These are phyloP conservation scores for Stachybotrys echinatus DNA, from an alignment of 2,329 filamentous ascomycete genomes.

Conservation along the genomic window DNA sequence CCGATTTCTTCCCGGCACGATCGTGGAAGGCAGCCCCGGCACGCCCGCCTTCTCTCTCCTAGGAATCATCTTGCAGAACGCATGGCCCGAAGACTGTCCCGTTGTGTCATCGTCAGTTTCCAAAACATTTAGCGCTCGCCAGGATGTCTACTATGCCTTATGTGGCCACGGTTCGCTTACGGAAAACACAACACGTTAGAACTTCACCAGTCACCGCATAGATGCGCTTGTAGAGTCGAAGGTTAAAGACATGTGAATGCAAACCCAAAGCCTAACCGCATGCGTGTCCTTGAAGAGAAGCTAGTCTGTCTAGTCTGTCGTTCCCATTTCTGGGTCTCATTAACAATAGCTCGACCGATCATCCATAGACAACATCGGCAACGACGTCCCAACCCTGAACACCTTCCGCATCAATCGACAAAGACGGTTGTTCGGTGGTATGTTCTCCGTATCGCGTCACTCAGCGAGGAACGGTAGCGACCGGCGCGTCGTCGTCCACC, in stretches of 20 bases:
- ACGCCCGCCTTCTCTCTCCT: no score
- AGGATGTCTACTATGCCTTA: neutral
- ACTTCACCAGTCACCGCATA: neutral
- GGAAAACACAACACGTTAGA: neutral
- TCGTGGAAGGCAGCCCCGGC: no score
- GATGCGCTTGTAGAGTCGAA: slow-evolving; percentile 8
- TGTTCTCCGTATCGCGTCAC: neutral
- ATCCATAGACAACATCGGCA: slow-evolving; percentile 5
- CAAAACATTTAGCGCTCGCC: neutral
- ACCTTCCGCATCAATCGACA: neutral
- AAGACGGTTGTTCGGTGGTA: neutral
- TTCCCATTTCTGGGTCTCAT: slow-evolving; percentile 16
- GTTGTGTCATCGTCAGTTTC: no score
- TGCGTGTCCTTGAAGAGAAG: slow-evolving; percentile 11
- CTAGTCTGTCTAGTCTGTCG: slow-evolving; percentile 30
- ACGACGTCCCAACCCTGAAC: neutral
- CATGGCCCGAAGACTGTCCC: neutral
- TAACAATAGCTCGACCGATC: slow-evolving; percentile 14
- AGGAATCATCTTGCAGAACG: no score
- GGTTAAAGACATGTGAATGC: slow-evolving; percentile 26
- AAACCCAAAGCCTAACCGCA: slow-evolving; percentile 31
- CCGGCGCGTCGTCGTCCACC: neutral
- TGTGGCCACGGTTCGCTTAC: neutral
- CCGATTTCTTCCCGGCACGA: neutral
- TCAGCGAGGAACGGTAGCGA: neutral